Conservation (phyloP, 192 early-diverging fungal species). For the Lobosporangium transversale region DNA sequence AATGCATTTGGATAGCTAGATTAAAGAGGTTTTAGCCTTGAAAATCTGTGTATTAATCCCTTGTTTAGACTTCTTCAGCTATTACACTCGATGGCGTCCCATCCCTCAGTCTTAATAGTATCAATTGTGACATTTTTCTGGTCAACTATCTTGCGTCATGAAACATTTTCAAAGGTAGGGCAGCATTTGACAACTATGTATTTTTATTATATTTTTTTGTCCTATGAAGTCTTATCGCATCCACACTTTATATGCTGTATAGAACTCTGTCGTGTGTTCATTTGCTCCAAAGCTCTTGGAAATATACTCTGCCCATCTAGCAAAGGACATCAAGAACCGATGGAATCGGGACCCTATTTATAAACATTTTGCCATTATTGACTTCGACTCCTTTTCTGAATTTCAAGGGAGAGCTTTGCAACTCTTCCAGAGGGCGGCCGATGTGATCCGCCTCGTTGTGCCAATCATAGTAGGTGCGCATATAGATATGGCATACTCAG, state of each 20-base stretch:
- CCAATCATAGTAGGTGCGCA: constrained; percentile 17
- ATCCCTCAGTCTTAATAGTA: constrained; percentile 39
- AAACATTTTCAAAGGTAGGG: constrained; percentile 42
- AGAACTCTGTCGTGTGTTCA: constrained; percentile 15
- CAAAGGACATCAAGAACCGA: constrained; percentile 25
- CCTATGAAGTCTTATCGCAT: neutral
- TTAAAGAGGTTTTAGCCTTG: too few relatives aligned
- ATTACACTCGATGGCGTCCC: constrained; percentile 40
- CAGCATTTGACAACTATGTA: neutral
- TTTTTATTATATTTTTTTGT: neutral
- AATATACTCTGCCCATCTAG: constrained; percentile 28
- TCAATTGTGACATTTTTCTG: constrained; percentile 39
- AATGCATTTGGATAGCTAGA: neutral
- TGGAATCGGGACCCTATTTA: constrained; percentile 22
- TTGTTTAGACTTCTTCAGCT: constrained; percentile 33
- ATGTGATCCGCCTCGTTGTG: constrained; percentile 45
- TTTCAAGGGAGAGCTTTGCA: constrained; percentile 14
- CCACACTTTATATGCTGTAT: neutral
- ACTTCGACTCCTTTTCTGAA: constrained; percentile 34
- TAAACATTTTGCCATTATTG: constrained; percentile 32
- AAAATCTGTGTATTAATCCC: too few relatives aligned
- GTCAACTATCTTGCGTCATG: constrained; percentile 36
- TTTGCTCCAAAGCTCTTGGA: constrained; percentile 34
- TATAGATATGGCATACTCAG: neutral
- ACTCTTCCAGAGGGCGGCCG: constrained; percentile 34